Conservation (phyloP, 1,139 yeast genomes). For the Yamadazyma conglobata region DNA sequence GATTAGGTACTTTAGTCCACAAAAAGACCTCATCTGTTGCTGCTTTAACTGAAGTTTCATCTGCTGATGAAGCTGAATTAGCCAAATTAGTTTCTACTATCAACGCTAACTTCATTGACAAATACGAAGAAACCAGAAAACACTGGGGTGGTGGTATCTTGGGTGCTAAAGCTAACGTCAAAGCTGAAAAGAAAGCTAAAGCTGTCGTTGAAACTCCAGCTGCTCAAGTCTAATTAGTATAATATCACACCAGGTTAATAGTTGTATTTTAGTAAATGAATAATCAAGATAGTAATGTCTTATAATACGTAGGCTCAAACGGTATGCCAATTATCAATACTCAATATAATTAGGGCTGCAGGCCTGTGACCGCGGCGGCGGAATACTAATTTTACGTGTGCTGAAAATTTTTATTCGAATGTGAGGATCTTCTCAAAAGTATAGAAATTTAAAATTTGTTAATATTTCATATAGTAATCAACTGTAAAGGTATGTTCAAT, state of each 20-base stretch:
- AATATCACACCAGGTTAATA: too few relatives aligned
- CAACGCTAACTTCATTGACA: constrained; percentile 86
- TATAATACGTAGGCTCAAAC: too few relatives aligned
- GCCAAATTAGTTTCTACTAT: constrained; percentile 90
- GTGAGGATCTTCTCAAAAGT: constrained; percentile 4
- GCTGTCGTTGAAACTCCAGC: constrained; percentile 22
- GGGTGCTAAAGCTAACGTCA: constrained; percentile 89
- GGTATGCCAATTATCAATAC: not conserved
- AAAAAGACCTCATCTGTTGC: constrained; percentile 96
- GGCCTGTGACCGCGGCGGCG: constrained; percentile 13
- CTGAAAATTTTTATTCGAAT: constrained; percentile 9
- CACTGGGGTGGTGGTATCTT: constrained; percentile 99
- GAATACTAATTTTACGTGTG: constrained; percentile 3
- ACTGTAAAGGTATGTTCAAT: constrained; percentile 12
- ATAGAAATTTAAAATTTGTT: constrained; percentile 9
- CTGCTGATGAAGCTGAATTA: constrained; percentile 93
- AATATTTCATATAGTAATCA: constrained; percentile 7
- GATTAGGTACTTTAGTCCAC: constrained; percentile 96
- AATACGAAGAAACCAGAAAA: constrained; percentile 92
- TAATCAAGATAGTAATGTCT: too few relatives aligned
- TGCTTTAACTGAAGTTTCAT: constrained; percentile 89
- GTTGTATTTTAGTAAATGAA: constrained; percentile 1
- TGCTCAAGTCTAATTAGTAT: constrained; percentile 7
- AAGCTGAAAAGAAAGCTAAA: constrained; percentile 49
- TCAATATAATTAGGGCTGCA: constrained; percentile 7